Evolutionary conservation across 2,329 filamentous ascomycete genomes (phyloP), one percentile per base, ranked within the genome.

Genomic region (Aspergillus neotritici): DNA sequence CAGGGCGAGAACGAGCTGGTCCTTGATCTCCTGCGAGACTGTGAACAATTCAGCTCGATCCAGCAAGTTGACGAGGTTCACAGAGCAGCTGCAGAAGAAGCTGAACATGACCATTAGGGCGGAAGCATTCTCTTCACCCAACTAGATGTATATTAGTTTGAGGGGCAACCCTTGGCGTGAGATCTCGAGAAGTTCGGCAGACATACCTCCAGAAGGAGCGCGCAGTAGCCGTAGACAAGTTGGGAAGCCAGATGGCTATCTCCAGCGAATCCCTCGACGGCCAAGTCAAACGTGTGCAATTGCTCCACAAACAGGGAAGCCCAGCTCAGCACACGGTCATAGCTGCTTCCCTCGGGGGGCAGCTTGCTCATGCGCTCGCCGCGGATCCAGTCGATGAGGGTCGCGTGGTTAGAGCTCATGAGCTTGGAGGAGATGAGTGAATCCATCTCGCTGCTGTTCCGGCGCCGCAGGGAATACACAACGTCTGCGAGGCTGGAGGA

Each of bases 51-150:
- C 67, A 9, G 71, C 68, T n/a, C 72, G 69, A 41, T 76, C 55
- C 5, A 77, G 65, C 0, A 73, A 63, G 40, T 66, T 44, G 54
- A 68, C 43, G 66, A 69, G 4, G 58, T 66, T 40, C 67, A 61
- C 37, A 54, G 71, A 58, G 61, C 68, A 57, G 49, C 71, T 70
- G 58, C 77, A 76, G 49, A 78, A 74, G 41, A 78, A 68, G 3
- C 69, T 70, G 47, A 79, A 78, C 2, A 69, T 69, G 34, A 64
- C 67, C 52, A 78, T 72, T 13, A 79, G 61, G 3, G 74, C 73
- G 1, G 58, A 51, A 9, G 68, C 66, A 43, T 76, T 73, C 40
- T 71, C 64, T 39, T 70, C 66, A 7, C 73, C 74, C 16, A 77
- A 66, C 70, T 75, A 28, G 1, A 3, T 5, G 21, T 25, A 11